Percentiles rank a stretch among this genome's conserved stretches.
phyloP scores from a whole-genome alignment of 805 yeast genomes.

The Lipomyces sp. region DNA sequence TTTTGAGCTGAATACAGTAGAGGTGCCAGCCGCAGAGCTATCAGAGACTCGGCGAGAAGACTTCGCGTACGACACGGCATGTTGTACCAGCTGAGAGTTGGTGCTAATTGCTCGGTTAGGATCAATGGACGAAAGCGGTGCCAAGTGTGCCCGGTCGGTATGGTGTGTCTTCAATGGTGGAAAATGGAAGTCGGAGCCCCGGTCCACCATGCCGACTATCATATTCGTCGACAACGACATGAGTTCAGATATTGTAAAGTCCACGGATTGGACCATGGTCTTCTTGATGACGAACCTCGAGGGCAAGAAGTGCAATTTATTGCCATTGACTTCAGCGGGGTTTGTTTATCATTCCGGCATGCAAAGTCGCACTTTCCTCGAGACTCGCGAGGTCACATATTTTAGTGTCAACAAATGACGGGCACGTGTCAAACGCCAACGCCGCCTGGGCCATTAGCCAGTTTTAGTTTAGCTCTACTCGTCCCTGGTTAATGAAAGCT shows the following conservation, averaged over 20 bases:
- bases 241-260: background rate
- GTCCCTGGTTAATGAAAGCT: too few species aligned
- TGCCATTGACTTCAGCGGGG: background rate
- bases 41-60: background rate
- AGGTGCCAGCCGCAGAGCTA: background rate
- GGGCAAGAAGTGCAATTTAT: background rate
- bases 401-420: background rate
- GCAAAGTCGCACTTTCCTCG: background rate
- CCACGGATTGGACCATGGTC: constrained; percentile 3
- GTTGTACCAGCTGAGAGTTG: background rate
- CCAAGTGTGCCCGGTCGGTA: background rate
- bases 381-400: background rate
- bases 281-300: background rate
- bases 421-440: background rate
- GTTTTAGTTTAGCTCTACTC: background rate
- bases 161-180: background rate
- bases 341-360: background rate
- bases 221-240: background rate
- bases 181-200: background rate
- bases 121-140: background rate
- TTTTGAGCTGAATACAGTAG: background rate
- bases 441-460: background rate
- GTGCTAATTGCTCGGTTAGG: background rate
- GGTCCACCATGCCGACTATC: background rate
- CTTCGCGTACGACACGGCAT: background rate